phyloP scores from a whole-genome alignment of 2,329 filamentous ascomycete genomes.

The Trichophyton schoenleinii region DNA sequence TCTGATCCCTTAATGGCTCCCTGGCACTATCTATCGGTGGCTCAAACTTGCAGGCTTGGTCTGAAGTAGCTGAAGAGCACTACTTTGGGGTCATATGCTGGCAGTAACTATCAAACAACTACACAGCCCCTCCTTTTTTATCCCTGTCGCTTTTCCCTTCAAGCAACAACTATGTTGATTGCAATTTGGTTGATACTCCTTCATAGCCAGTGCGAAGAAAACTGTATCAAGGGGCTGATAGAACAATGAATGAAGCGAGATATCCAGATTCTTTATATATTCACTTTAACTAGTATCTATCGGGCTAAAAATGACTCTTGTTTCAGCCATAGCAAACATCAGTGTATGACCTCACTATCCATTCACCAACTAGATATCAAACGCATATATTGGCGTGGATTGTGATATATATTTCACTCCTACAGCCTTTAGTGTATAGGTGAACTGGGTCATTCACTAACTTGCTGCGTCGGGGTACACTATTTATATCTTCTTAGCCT shows the following conservation, averaged over 20 bases:
- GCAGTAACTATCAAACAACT: not conserved
- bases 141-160: not conserved
- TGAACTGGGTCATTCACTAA: not conserved
- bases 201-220: not conserved
- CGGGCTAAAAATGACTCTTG: not conserved
- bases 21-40: not conserved
- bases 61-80: not conserved
- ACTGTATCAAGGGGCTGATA: not conserved
- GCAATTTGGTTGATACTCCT: not conserved
- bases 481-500: too few relatives aligned
- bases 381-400: not conserved
- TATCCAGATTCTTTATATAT: not conserved
- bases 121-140: not conserved
- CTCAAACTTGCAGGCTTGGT: not conserved
- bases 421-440: not conserved
- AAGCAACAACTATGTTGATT: not conserved
- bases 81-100: not conserved
- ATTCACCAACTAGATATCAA: not conserved
- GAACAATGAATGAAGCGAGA: not conserved
- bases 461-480: not conserved
- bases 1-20: not conserved
- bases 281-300: not conserved
- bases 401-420: not conserved
- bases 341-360: not conserved
- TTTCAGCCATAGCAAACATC: not conserved